phyloP scores from a whole-genome alignment of 345 rosid genomes.

The Eucalyptus caleyi region DNA sequence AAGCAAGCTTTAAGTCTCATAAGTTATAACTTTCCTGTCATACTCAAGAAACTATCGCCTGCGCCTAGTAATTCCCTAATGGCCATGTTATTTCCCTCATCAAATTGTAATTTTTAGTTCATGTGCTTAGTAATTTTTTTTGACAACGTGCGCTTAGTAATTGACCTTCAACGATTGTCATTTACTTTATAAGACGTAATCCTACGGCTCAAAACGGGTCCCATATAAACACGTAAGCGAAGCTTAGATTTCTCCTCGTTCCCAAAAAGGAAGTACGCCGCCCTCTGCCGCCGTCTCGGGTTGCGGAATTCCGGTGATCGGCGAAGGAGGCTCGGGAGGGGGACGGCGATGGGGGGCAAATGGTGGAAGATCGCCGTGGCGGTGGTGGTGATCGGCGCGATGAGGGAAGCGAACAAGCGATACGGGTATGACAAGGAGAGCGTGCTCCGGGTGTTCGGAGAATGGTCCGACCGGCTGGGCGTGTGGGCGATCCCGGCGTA shows the following conservation, averaged over 20 bases:
- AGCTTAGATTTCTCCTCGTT: neutral
- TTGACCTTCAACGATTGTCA: neutral
- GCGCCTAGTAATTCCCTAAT: neutral
- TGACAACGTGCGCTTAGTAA: neutral
- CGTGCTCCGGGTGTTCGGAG: constrained; percentile 21
- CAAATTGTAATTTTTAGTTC: neutral
- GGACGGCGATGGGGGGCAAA: constrained; percentile 17
- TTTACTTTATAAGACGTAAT: neutral
- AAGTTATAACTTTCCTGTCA: neutral
- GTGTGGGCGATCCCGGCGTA: constrained; percentile 87
- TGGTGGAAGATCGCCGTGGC: constrained; percentile 35
- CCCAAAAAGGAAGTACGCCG: neutral
- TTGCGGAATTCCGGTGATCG: neutral
- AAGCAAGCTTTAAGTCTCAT: neutral
- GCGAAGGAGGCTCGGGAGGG: neutral
- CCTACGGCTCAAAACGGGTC: neutral
- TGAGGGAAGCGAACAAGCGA: constrained; percentile 24
- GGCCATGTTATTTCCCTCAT: neutral
- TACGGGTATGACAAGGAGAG: constrained; percentile 52
- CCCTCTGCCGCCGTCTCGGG: neutral
- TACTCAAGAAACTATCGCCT: neutral
- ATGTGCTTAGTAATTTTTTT: neutral
- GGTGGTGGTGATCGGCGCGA: constrained; percentile 13
- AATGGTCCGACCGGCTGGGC: constrained; percentile 61
- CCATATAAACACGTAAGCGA: neutral